Evolutionary conservation across 83 land plant species (phyloP).

Genomic region (Larix sibirica): DNA sequence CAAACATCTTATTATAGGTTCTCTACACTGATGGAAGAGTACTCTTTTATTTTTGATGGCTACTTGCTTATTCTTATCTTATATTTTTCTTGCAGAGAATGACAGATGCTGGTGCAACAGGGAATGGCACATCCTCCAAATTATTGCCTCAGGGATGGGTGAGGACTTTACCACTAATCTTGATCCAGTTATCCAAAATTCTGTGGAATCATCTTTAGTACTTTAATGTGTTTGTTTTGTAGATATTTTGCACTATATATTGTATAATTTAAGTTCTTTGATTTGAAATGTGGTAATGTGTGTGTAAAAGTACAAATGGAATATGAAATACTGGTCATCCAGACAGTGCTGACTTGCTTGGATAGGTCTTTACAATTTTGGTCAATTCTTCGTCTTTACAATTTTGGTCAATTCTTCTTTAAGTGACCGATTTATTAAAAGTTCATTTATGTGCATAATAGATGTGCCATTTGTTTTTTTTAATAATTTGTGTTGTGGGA

Average conservation of each 20-base stretch:
- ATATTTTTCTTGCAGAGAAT: background rate
- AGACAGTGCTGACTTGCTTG: background rate
- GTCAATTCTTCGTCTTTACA: too few species aligned
- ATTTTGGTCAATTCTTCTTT: too few species aligned
- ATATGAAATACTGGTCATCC: background rate
- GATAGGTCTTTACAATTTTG: too few species aligned
- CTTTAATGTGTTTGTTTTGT: background rate
- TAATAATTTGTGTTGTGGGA: too few species aligned
- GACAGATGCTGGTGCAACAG: background rate
- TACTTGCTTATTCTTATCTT: background rate
- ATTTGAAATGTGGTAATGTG: too few species aligned
- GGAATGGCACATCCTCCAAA: conserved; percentile 5
- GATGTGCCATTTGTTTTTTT: too few species aligned
- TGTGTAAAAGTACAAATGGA: background rate
- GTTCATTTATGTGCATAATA: too few species aligned
- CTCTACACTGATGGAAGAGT: background rate
- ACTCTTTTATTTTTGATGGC: background rate
- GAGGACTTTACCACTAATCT: conserved; percentile 16
- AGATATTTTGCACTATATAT: background rate
- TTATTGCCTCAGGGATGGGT: conserved; percentile 72
- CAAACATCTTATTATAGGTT: too few species aligned
- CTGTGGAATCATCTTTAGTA: background rate
- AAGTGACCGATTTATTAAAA: too few species aligned
- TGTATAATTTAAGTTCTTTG: background rate
- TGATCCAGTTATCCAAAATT: background rate